A percentile compares a stretch with the other conserved stretches of the same genome.
These are phyloP conservation scores for Podaxis carcinomalis DNA, from an alignment of 768 basidiomycete genomes.

Conservation along the genomic window DNA sequence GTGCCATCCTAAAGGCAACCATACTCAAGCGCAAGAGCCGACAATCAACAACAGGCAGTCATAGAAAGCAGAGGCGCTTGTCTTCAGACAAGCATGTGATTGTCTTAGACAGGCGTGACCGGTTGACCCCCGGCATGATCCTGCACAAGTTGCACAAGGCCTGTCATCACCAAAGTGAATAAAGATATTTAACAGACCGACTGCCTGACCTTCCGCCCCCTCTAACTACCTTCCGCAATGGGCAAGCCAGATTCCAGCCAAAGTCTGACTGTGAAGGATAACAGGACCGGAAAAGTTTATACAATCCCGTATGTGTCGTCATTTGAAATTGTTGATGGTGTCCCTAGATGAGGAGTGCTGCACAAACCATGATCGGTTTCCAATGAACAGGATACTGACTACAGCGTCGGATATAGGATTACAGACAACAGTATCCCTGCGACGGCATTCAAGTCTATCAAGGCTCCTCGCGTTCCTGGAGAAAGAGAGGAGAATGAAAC, in stretches of 20 bases:
- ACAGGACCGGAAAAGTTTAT: conserved; percentile 80
- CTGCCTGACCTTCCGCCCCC: conserved; percentile 1
- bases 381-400: background rate
- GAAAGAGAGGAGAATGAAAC: conserved; percentile 83
- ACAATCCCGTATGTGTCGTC: conserved; percentile 57
- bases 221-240: conserved; percentile 18
- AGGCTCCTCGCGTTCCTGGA: conserved; percentile 48
- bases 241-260: conserved; percentile 24
- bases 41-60: too few species aligned
- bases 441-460: conserved; percentile 76
- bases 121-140: background rate
- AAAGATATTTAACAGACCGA: background rate
- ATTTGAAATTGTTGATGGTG: background rate
- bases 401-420: conserved; percentile 44
- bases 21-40: too few species aligned
- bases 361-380: background rate
- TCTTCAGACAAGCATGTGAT: background rate
- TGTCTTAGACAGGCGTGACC: background rate
- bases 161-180: background rate
- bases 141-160: background rate
- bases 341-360: background rate
- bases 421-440: conserved; percentile 76
- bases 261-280: conserved; percentile 69
- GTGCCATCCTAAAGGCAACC: too few species aligned
- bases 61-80: background rate